Evolutionary conservation across 2,329 filamentous ascomycete species (phyloP), one percentile per base, ranked within the genome.

Genomic region (Neoarthrinium moseri): DNA sequence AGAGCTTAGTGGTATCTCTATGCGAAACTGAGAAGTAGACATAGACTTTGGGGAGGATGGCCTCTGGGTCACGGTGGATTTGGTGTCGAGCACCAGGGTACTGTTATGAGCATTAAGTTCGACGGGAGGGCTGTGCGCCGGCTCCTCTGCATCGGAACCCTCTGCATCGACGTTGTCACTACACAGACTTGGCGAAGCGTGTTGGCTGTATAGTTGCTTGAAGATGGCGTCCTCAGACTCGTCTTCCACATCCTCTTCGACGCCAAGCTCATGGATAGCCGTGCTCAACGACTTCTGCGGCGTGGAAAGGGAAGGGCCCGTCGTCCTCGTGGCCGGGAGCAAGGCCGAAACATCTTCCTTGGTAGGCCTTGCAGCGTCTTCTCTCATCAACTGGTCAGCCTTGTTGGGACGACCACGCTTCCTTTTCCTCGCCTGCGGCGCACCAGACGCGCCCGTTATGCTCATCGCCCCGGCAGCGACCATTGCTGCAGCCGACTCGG

Each of bases 271-370:
- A 22, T 56, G 49, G 15, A 36, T 44, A 11, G 44, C 39, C 11
- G 54, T 27, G 13, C n/a, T 22, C 4, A 55, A 43, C 24, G 52
- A 64, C 33, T 71, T 72, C 44, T 63, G 55, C 3, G 69, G 68
- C 6, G 68, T 70, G 5, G 69, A 70, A 6, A 71, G 50, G 1
- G 69, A 71, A 1, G 68, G 68, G 0, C 66, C 65, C 4, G 53
- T 55, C 8, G 56, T 56, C 36, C 53, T 56, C 8, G 17, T 20
- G 20, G 63, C 48, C 32, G 55, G 54, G 2, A 64, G 57, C 12
- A 65, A 32, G 1, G 57, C 34, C 20, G 58, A 60, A 6, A 62
- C 59, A 10, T 56, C 49, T 18, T 55, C 46, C 2, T 32, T 47
- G 27, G 56, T 45, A 29, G 50, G 54, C 3, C 55, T 45, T 22